Percentiles rank a stretch among this genome's conserved stretches.
Conservation (phyloP, 305 asterid species). For the Striga hermonthica region DNA sequence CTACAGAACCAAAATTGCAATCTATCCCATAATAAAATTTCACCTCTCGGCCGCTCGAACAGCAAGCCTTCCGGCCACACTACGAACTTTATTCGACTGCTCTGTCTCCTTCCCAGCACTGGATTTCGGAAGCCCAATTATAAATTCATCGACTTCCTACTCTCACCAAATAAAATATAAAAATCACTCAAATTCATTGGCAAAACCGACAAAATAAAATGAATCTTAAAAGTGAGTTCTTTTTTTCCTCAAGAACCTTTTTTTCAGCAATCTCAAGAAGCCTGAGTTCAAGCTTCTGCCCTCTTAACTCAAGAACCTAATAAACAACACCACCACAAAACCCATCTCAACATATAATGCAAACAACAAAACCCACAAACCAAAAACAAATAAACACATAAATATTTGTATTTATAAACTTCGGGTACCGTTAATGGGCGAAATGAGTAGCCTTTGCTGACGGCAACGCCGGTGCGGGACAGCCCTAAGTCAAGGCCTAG, state of each 20-base stretch:
- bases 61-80: conserved; percentile 85
- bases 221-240: background rate
- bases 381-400: conserved; percentile 17
- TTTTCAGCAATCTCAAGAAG: conserved; percentile 76
- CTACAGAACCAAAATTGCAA: background rate
- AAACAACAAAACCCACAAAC: conserved; percentile 1
- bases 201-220: background rate
- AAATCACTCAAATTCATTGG: conserved; percentile 6
- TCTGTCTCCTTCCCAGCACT: conserved; percentile 72
- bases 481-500: conserved; percentile 78
- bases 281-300: conserved; percentile 73
- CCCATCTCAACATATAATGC: conserved; percentile 1
- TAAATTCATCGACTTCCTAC: conserved; percentile 94
- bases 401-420: background rate
- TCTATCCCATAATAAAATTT: background rate
- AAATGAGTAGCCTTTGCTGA: conserved; percentile 79
- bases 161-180: background rate
- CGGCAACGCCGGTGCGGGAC: conserved; percentile 78
- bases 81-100: conserved; percentile 88
- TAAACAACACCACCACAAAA: conserved; percentile 19
- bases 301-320: conserved; percentile 81
- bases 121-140: conserved; percentile 77
- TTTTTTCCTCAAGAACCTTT: conserved; percentile 42
- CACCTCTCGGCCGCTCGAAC: conserved; percentile 89
- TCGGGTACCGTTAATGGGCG: conserved; percentile 64